phyloP scores from a whole-genome alignment of 2,329 filamentous ascomycete genomes.

The Neopestalotiopsis sp. region DNA sequence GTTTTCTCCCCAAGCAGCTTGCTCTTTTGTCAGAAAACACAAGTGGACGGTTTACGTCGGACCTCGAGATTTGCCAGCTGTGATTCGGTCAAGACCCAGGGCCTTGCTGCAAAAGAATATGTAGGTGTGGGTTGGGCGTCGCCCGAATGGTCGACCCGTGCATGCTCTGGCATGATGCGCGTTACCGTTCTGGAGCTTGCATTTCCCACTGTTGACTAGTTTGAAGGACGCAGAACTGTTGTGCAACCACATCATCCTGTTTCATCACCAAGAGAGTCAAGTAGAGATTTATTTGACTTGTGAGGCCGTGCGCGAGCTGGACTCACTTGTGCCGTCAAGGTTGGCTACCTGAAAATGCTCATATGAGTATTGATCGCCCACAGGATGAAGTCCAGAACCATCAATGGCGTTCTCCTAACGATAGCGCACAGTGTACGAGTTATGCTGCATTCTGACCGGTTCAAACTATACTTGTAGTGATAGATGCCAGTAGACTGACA shows the following conservation, averaged over 20 bases:
- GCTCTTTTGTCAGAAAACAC: not conserved
- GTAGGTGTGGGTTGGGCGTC: slow-evolving; percentile 2
- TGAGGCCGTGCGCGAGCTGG: slow-evolving; percentile 1
- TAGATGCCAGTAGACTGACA: not conserved
- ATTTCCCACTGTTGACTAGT: not conserved
- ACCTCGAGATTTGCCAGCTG: slow-evolving; percentile 8
- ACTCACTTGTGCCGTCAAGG: not conserved
- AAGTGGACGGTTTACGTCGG: slow-evolving; percentile 14
- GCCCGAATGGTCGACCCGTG: slow-evolving; percentile 11
- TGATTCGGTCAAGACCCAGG: not conserved
- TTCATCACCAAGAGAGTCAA: not conserved
- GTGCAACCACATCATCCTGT: slow-evolving; percentile 16
- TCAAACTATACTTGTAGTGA: not conserved
- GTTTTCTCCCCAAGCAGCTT: not conserved
- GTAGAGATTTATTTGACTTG: not conserved
- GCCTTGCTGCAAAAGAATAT: slow-evolving; percentile 9
- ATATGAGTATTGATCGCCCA: not conserved
- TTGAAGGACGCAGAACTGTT: slow-evolving; percentile 1
- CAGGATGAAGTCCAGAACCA: not conserved
- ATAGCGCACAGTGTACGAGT: too few relatives aligned
- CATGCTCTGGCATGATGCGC: not conserved
- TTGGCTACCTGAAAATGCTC: not conserved
- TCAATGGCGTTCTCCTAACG: not conserved
- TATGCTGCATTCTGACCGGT: not conserved
- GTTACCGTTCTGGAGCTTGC: slow-evolving; percentile 4